Percentiles rank a stretch among this genome's conserved stretches.
phyloP scores from a whole-genome alignment of 805 yeast species.

The Nematodospora valgi region DNA sequence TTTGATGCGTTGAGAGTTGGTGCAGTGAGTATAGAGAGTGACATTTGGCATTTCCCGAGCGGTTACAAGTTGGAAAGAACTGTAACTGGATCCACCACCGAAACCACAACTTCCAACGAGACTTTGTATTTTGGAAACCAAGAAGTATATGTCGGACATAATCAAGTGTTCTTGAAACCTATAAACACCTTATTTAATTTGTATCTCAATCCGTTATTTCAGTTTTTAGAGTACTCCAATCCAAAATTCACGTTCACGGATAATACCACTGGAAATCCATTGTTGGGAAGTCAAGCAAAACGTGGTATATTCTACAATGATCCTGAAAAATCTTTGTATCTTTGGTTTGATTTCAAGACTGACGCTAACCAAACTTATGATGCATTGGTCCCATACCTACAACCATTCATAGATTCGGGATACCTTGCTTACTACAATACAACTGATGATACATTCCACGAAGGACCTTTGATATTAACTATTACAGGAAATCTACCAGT shows the following conservation, averaged over 20 bases:
- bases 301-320: constrained; percentile 40
- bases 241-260: constrained; percentile 14
- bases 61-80: constrained; percentile 29
- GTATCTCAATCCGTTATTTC: constrained; percentile 52
- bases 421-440: constrained; percentile 51
- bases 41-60: constrained; percentile 50
- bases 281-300: constrained; percentile 14
- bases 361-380: constrained; percentile 49
- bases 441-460: constrained; percentile 23
- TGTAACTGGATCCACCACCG: constrained; percentile 18
- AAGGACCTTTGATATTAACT: constrained; percentile 60
- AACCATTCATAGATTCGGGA: constrained; percentile 43
- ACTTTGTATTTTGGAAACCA: constrained; percentile 20
- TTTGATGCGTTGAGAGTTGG: constrained; percentile 58
- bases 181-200: constrained; percentile 45
- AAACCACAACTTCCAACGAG: constrained; percentile 15
- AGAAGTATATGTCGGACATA: constrained; percentile 63
- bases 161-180: constrained; percentile 42
- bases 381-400: constrained; percentile 41
- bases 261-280: constrained; percentile 9
- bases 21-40: constrained; percentile 61
- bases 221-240: constrained; percentile 49
- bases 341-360: constrained; percentile 64
- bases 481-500: constrained; percentile 66
- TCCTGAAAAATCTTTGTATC: constrained; percentile 49